phyloP scores from a whole-genome alignment of 2,329 filamentous ascomycete genomes.

The Curvularia verruculosa region DNA sequence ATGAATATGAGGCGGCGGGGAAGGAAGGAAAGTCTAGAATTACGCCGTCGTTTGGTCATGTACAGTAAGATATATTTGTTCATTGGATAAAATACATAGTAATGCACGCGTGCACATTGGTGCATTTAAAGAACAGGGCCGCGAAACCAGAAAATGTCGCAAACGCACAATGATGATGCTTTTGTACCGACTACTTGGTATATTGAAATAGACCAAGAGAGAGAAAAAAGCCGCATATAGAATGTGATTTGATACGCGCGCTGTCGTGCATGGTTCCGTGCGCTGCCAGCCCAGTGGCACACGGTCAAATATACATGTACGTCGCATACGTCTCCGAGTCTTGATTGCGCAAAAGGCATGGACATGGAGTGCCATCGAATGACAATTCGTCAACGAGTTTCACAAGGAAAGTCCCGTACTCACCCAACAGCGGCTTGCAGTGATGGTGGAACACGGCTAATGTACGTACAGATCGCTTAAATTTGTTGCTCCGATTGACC shows the following conservation, averaged over 20 bases:
- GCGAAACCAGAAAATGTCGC: neutral
- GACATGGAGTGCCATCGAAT: neutral
- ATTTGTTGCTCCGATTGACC: slow-evolving; percentile 3
- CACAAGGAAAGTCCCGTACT: neutral
- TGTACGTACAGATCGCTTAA: neutral
- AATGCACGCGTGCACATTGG: neutral
- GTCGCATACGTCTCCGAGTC: neutral
- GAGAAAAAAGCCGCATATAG: neutral
- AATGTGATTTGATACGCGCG: neutral
- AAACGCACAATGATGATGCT: neutral
- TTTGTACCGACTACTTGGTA: neutral
- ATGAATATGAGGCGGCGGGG: too few species aligned
- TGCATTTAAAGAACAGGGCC: neutral
- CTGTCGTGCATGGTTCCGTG: neutral
- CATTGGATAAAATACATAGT: too few species aligned
- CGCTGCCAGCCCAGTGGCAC: neutral
- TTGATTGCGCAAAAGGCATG: neutral
- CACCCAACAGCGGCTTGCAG: neutral
- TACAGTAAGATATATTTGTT: too few species aligned
- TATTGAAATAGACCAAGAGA: neutral
- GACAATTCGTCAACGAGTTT: neutral
- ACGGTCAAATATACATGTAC: neutral
- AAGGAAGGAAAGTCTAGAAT: too few species aligned
- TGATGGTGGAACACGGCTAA: slow-evolving; percentile 9
- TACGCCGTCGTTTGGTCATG: too few species aligned